Evolutionary conservation across 2,329 filamentous ascomycete species (phyloP).

Genomic region (Xylariaceae sp.): DNA sequence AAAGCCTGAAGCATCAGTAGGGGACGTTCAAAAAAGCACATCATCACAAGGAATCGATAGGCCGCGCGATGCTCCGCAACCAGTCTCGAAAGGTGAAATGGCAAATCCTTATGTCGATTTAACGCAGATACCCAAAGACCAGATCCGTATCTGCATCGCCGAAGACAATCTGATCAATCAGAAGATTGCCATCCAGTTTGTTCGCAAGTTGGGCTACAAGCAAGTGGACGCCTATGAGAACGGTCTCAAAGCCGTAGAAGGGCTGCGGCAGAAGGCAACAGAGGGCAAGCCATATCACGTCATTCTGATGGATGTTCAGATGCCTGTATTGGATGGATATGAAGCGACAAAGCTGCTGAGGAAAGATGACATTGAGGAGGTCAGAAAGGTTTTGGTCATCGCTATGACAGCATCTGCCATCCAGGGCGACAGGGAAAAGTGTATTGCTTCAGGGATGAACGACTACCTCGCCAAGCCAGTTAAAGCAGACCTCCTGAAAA

Average conservation of each 20-base stretch:
- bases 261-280: slow-evolving; percentile 66
- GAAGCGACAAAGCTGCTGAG: slow-evolving; percentile 83
- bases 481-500: slow-evolving; percentile 79
- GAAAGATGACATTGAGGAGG: slow-evolving; percentile 68
- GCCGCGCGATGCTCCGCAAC: slow-evolving; percentile 21
- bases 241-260: slow-evolving; percentile 82
- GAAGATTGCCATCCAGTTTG: slow-evolving; percentile 88
- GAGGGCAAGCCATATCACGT: slow-evolving; percentile 80
- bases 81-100: slow-evolving; percentile 36
- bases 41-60: slow-evolving; percentile 38
- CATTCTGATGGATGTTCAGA: slow-evolving; percentile 93
- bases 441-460: slow-evolving; percentile 94
- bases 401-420: slow-evolving; percentile 97
- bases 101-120: slow-evolving; percentile 58
- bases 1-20: slow-evolving; percentile 53
- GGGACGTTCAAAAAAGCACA: slow-evolving; percentile 42
- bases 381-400: slow-evolving; percentile 84
- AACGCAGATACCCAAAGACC: slow-evolving; percentile 66
- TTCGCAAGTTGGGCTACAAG: slow-evolving; percentile 77
- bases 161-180: slow-evolving; percentile 96
- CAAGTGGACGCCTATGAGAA: slow-evolving; percentile 85
- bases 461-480: slow-evolving; percentile 96
- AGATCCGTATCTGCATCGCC: slow-evolving; percentile 85
- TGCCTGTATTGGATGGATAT: slow-evolving; percentile 91
- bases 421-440: slow-evolving; percentile 90